phyloP scores from a whole-genome alignment of 805 yeast species.

The Saccharomycopsis sp. region DNA sequence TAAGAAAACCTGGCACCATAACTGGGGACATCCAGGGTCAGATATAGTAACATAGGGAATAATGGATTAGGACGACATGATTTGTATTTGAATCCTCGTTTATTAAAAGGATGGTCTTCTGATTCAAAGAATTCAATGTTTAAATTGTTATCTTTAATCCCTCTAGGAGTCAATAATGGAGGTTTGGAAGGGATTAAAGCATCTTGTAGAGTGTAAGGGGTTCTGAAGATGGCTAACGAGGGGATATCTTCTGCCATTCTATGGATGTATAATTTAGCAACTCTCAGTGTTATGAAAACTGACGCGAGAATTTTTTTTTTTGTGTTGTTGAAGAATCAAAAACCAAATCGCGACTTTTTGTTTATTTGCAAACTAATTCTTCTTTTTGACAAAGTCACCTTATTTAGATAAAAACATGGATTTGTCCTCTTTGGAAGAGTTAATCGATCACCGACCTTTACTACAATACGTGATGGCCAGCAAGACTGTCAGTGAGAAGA shows the following conservation, averaged over 20 bases:
- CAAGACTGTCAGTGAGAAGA: constrained; percentile 6
- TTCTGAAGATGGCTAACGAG: constrained; percentile 8
- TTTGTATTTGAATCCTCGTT: constrained; percentile 70
- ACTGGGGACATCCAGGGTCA: constrained; percentile 69
- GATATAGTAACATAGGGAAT: constrained; percentile 47
- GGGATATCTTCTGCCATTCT: background rate
- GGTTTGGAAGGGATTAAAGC: constrained; percentile 6
- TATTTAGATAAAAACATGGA: too few species aligned
- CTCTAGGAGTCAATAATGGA: constrained; percentile 1
- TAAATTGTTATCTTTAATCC: background rate
- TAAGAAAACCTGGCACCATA: constrained; percentile 43
- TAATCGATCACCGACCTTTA: constrained; percentile 10
- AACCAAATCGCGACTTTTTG: too few species aligned
- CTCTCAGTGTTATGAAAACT: too few species aligned
- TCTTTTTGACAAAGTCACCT: too few species aligned
- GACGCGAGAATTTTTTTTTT: too few species aligned
- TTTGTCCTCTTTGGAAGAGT: too few species aligned
- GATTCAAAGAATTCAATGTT: constrained; percentile 28
- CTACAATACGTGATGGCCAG: constrained; percentile 15
- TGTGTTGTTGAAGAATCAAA: too few species aligned
- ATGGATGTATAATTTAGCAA: too few species aligned
- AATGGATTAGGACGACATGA: constrained; percentile 65
- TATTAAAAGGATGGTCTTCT: constrained; percentile 77
- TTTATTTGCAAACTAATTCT: too few species aligned
- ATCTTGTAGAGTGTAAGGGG: constrained; percentile 14